Base-by-base conservation (phyloP, 192 early-diverging fungal species). In the Entophlyctis luteolus region DNA sequence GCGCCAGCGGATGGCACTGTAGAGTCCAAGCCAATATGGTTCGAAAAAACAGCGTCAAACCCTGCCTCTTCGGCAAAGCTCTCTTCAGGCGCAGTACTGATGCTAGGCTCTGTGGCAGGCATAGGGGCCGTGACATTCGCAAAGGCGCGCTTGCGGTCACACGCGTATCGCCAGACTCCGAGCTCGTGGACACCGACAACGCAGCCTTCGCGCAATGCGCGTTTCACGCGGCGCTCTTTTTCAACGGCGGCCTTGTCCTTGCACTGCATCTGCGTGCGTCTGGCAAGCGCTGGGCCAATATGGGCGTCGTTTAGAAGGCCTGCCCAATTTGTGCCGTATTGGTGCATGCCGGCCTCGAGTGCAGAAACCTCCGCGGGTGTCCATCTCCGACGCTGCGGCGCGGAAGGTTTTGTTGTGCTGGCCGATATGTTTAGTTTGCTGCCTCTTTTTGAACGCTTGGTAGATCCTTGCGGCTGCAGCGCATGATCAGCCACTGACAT, bases 211-310 rank as follows among this genome's bases (percentile, higher is more conserved):
- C 28, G 57, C 55, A 55, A 25, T 32, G 67, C 53, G 16, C 32
- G 32, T 56, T 58, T 68, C 1, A 68, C 55, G 29, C 67, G 14
- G 38, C 48, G 39, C 45, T 68, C 67, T 56, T 68, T 68, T 33
- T 68, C 67, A 16, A 57, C 55, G 18, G 67, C 67, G 4, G 67
- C 67, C 42, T 68, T 68, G 34, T 68, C 67, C 48, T 68, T 68
- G 28, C 53, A 57, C 55, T 68, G 67, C 67, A 68, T 68, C 38
- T 68, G 67, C 8, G 39, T 57, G 3, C 67, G 14, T 1, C 46
- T 22, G 29, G 5, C 42, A 5, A 68, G 32, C 27, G 29, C 55
- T 5, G 10, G 16, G 1, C 16, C 3, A 33, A 59, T 59, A 14
- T 5, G 5, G 23, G 67, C 42, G 33, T 58, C 55, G 25, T 46